Base-by-base conservation (phyloP, 2,329 filamentous ascomycete genomes). In the Curvularia lunata region DNA sequence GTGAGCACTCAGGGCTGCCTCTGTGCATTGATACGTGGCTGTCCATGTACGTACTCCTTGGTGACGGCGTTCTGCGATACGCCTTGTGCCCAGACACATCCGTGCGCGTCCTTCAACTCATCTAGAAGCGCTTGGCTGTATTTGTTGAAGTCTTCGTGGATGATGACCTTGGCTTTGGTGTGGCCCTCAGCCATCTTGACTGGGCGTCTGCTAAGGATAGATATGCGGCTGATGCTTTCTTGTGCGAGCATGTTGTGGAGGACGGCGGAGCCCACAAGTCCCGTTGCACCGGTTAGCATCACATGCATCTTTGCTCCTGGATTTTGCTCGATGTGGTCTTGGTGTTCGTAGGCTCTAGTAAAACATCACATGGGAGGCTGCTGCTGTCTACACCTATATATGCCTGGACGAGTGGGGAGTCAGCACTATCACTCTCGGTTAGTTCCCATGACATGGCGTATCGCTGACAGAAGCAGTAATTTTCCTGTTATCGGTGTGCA, bases 11-110 rank as follows among this genome's bases (percentile, higher is more conserved):
- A 34, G 13, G 27, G 18, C 13, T 16, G 13, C 8, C 9, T 23
- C 23, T n/a, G 28, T 21, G 28, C 37, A 34, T 13, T 23, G 18
- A 19, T 16, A 16, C 32, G 9, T 21, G 18, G 30, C 18, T 13
- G 10, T 34, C 27, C 5, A 27, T 21, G 57, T 21, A 70, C 82
- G 59, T 68, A 88, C 83, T 88, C 85, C 59, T 84, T 85, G 55
- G 71, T 71, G 7, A 91, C 88, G 40, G 82, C 77, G 10, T 74
- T 85, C 67, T 87, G 84, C 59, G 84, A 86, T 47, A 88, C 86
- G 0, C 90, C 90, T 70, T 89, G 80, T 0, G 90, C 89, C 90
- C 90, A 93, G 1, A 92, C 87, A 58, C 86, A 89, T 1, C 87
- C 89, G 7, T 83, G 78, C 0, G 89, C 90, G 21, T 85, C 89